A percentile compares a stretch with the other conserved stretches of the same genome.
These are phyloP conservation scores for Syzygium grande DNA, from an alignment of 345 rosid genomes.

Conservation along the genomic window DNA sequence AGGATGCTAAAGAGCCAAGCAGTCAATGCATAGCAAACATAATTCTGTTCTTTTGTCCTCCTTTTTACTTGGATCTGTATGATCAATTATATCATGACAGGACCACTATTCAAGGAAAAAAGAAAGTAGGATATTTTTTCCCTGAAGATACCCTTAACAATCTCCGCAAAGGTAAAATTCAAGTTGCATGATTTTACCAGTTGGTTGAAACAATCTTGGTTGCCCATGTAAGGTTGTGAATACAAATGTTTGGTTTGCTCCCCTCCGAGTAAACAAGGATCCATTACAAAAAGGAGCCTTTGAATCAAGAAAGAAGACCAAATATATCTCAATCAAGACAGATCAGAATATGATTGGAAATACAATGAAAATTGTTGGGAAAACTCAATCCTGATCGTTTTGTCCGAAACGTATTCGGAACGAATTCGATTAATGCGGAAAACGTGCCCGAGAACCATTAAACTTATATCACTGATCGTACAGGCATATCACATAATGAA, in stretches of 20 bases:
- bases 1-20: neutral
- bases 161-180: neutral
- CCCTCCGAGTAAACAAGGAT: conserved; percentile 29
- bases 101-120: neutral
- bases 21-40: neutral
- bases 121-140: neutral
- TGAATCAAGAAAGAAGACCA: neutral
- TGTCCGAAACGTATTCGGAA: too few species aligned
- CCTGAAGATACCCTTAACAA: neutral
- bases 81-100: neutral
- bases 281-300: neutral
- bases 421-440: too few species aligned
- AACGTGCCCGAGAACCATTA: too few species aligned
- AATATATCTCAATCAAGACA: neutral
- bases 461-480: too few species aligned
- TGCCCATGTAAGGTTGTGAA: conserved; percentile 74
- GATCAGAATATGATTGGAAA: neutral
- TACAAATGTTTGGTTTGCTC: conserved; percentile 60
- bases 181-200: conserved; percentile 21
- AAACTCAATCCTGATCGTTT: too few species aligned
- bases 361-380: neutral
- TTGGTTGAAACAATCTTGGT: conserved; percentile 78
- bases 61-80: neutral
- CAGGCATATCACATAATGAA: too few species aligned
- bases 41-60: neutral